A percentile compares a stretch with the other conserved stretches of the same genome.
Conservation (phyloP, 1,284 basidiomycete species). For the Golubevia pallescens region DNA sequence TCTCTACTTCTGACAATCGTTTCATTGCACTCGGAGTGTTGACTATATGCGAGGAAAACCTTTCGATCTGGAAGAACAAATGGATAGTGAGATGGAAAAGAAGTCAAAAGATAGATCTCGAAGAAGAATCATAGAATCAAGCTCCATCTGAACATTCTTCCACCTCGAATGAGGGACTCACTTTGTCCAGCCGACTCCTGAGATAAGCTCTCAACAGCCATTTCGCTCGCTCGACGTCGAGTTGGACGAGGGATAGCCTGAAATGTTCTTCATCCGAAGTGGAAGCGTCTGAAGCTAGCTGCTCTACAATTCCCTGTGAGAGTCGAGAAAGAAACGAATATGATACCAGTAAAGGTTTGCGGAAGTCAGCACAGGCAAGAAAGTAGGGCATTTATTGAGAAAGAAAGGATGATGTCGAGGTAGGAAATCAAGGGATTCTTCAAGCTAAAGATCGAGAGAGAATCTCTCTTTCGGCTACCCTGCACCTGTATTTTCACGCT, state of each 20-base stretch:
- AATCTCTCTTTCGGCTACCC: too few relatives aligned
- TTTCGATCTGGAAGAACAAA: slow-evolving; percentile 29
- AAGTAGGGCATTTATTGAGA: too few relatives aligned
- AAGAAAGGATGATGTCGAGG: too few relatives aligned
- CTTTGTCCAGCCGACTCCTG: slow-evolving; percentile 34
- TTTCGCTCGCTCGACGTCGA: slow-evolving; percentile 53
- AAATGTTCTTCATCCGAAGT: slow-evolving; percentile 50
- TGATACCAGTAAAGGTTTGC: neutral
- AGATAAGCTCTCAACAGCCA: slow-evolving; percentile 53
- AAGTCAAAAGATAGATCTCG: neutral
- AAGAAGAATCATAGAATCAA: neutral
- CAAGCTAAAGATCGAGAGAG: too few relatives aligned
- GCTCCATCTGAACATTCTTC: neutral
- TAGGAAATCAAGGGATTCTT: too few relatives aligned
- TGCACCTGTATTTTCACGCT: too few relatives aligned
- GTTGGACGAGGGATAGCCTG: slow-evolving; percentile 50
- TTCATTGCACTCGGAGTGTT: slow-evolving; percentile 11
- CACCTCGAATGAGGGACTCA: slow-evolving; percentile 4
- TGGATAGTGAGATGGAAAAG: slow-evolving; percentile 2
- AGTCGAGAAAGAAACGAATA: neutral
- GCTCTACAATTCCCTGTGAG: slow-evolving; percentile 7
- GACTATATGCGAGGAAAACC: slow-evolving; percentile 25
- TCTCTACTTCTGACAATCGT: slow-evolving; percentile 34
- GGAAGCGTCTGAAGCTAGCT: slow-evolving; percentile 4
- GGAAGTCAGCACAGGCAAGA: too few relatives aligned